These are phyloP conservation scores for Albizia julibrissin DNA, from an alignment of 306 rosid species.

Conservation along the genomic window DNA sequence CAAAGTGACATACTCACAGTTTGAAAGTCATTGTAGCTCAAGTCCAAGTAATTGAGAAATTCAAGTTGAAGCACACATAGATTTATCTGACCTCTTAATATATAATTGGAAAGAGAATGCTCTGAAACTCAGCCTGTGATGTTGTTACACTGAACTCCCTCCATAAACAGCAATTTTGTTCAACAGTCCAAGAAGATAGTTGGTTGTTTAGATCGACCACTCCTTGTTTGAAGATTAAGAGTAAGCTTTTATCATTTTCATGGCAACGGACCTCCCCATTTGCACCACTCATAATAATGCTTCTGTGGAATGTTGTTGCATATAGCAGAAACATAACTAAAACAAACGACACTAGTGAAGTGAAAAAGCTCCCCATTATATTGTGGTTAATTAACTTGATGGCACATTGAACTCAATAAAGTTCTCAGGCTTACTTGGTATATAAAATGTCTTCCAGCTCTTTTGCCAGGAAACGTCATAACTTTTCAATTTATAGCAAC, in stretches of 20 bases:
- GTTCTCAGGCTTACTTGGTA: no score
- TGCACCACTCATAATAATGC: background rate
- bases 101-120: background rate
- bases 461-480: no score
- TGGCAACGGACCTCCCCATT: background rate
- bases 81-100: background rate
- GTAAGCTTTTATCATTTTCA: background rate
- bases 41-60: background rate
- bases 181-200: conserved; percentile 9
- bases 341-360: background rate
- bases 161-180: conserved; percentile 15
- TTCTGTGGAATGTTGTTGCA: background rate
- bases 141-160: background rate
- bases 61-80: background rate
- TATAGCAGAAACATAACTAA: background rate
- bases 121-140: background rate
- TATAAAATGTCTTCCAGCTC: no score
- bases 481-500: no score
- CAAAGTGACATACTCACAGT: background rate
- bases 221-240: conserved; percentile 5
- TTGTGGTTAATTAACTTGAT: no score
- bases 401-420: no score
- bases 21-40: background rate
- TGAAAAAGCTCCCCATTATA: no score
- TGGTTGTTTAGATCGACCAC: background rate